Percentiles rank a stretch among this genome's conserved stretches.
Conservation (phyloP, 2,329 filamentous ascomycete species). For the Fusarium sarcochroum region DNA sequence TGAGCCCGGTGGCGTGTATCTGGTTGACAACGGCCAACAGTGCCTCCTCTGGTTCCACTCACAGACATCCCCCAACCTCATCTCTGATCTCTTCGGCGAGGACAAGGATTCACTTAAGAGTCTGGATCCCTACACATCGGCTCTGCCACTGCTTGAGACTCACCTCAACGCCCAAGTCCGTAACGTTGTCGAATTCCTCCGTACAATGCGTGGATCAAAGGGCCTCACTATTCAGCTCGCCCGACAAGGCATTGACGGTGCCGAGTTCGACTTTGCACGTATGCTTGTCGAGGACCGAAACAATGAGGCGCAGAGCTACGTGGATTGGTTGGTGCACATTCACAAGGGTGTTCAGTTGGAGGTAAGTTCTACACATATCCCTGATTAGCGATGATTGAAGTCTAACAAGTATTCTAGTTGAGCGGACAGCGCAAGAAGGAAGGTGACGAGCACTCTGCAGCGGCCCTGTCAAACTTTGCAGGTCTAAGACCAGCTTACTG, state of each 20-base stretch:
- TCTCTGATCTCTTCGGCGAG: conserved; percentile 90
- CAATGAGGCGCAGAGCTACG: conserved; percentile 97
- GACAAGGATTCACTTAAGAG: conserved; percentile 77
- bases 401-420: conserved; percentile 60
- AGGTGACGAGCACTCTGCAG: conserved; percentile 63
- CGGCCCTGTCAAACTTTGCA: conserved; percentile 68
- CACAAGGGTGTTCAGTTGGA: conserved; percentile 95
- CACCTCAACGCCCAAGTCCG: conserved; percentile 95
- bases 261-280: conserved; percentile 95
- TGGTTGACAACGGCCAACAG: conserved; percentile 95
- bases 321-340: conserved; percentile 97
- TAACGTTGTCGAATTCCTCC: conserved; percentile 91
- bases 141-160: conserved; percentile 87
- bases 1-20: conserved; percentile 92
- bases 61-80: conserved; percentile 91
- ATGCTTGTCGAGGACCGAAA: conserved; percentile 94
- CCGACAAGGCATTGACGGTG: conserved; percentile 91
- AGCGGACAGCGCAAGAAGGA: conserved; percentile 81
- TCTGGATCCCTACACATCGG: conserved; percentile 85
- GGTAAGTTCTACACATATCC: conserved; percentile 61
- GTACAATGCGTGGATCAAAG: conserved; percentile 85
- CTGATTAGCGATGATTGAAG: neutral
- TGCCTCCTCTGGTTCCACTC: conserved; percentile 93
- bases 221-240: conserved; percentile 91
- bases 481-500: conserved; percentile 73